Percentiles rank a stretch among this genome's conserved stretches.
Evolutionary conservation across 1,139 yeast species (phyloP).

Genomic region (Geotrichum carabidarum): DNA sequence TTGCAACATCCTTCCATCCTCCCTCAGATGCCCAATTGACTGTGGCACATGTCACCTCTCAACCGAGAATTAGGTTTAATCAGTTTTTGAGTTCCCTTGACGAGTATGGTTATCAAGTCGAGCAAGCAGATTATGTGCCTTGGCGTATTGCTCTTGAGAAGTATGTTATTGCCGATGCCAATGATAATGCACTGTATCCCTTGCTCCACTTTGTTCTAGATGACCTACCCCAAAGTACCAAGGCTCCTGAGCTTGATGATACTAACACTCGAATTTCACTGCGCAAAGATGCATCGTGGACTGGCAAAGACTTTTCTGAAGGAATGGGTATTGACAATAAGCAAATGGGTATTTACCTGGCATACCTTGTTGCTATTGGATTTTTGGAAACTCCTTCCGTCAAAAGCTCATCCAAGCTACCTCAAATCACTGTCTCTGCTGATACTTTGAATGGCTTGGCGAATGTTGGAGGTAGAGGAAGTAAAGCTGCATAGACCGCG

Average conservation of each 20-base stretch:
- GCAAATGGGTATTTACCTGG: conserved; percentile 68
- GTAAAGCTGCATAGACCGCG: conserved; percentile 8
- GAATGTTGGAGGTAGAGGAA: conserved; percentile 81
- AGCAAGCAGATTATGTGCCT: conserved; percentile 58
- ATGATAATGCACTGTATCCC: conserved; percentile 87
- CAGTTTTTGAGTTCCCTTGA: conserved; percentile 63
- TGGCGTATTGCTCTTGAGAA: conserved; percentile 78
- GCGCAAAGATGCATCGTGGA: conserved; percentile 53
- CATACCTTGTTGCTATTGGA: conserved; percentile 74
- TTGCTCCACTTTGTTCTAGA: conserved; percentile 89
- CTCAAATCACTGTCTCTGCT: conserved; percentile 50
- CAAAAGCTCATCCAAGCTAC: conserved; percentile 47
- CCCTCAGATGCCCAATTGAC: conserved; percentile 49
- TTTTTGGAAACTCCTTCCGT: conserved; percentile 61
- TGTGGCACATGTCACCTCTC: conserved; percentile 96
- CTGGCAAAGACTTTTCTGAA: conserved; percentile 57
- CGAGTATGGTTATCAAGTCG: conserved; percentile 66
- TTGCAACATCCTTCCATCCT: conserved; percentile 77
- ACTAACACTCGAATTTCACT: conserved; percentile 65
- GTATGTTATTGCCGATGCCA: conserved; percentile 62
- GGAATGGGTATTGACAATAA: conserved; percentile 69
- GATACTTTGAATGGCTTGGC: conserved; percentile 61
- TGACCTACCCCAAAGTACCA: conserved; percentile 81
- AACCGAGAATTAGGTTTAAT: conserved; percentile 80
- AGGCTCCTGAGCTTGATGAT: conserved; percentile 94